Evolutionary conservation across 495 filamentous ascomycete genomes (phyloP), one percentile per base, ranked within the genome.

Genomic region (Aspergillus campestris): DNA sequence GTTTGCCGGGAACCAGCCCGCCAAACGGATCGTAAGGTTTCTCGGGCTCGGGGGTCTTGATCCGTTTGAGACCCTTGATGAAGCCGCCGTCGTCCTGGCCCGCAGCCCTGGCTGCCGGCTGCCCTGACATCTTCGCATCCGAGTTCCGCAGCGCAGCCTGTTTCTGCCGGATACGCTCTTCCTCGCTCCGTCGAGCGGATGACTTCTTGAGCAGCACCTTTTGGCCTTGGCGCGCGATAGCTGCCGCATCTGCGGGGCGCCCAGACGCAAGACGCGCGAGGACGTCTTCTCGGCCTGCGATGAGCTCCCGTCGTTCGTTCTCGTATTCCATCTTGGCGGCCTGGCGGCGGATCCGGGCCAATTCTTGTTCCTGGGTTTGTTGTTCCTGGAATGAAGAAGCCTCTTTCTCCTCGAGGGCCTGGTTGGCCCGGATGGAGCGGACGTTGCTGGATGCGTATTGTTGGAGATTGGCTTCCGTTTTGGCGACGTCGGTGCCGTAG

Each of bases 11-110:
- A 6, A 69, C 56, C 43, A 87, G 52, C 0, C 87, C 91, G 6
- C 80, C 87, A 57, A 95, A 92, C 2, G 91, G 84, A 73, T 97
- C 90, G 60, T 92, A 96, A 2, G 86, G 80, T 48, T 83, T 80
- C 56, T 85, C 81, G n/a, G 72, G 74, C 42, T 74, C 74, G 2
- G 81, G 67, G 11, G 69, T 72, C 41, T 72, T 64, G 50, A 75
- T 65, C 55, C 81, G 80, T 61, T 83, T 89, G 43, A 95, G 74
- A 5, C 89, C 89, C 50, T 85, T 81, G 61, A 94, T 87, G 13
- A 70, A 52, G 24, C 67, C 61, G 5, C 69, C 67, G 31, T 65
- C 67, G 12, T 61, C 58, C 0, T 43, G 32, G 14, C 57, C 59
- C 8, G 50, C 58, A 31, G 50, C 44, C 15, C 33, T 46, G 8